Evolutionary conservation across 805 yeast genomes (phyloP), one percentile per base, ranked within the genome.

Genomic region (Barnettozyma sp.): DNA sequence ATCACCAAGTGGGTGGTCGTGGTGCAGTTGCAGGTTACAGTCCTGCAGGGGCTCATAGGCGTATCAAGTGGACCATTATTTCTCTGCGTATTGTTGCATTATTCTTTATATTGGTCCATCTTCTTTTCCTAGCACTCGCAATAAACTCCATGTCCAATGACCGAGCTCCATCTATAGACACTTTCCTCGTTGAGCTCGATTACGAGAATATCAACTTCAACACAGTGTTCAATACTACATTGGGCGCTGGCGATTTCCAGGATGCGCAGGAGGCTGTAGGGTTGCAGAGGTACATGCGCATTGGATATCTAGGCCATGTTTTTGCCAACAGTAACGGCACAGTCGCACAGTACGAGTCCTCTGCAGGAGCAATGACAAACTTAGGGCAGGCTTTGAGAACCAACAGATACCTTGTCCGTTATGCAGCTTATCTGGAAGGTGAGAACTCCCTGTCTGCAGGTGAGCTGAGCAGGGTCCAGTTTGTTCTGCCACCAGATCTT

Each of bases 301-400:
- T 32, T 24, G 35, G 35, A 17, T 32, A 13, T n/a, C 26, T 32
- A n/a, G 35, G 35, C 8, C 22, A 24, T 32, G 35, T 23, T 4
- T 16, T 11, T 22, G 35, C 14, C 15, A 19, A n/a, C 18, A 29
- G 20, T n/a, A 22, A 21, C 5, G 26, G 26, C 13, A 16, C 18
- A 9, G 6, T 11, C n/a, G 34, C 12, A n/a, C 12, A 30, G 24
- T 21, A 30, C 14, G 25, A 30, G 26, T 15, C 25, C 26, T 20
- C 34, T 7, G 12, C 22, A 12, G 22, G 22, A 16, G 18, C 26
- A 17, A 16, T 32, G 26, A 22, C 24, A 13, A 21, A 30, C 26
- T 20, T 30, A 9, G 21, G 26, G 6, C 21, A 22, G 6, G 17
- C 9, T 22, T 12, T 30, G 11, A 21, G 34, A 22, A 21, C 25